These are phyloP conservation scores for Trametes sanguinea DNA, from an alignment of 768 basidiomycete species.

Conservation along the genomic window DNA sequence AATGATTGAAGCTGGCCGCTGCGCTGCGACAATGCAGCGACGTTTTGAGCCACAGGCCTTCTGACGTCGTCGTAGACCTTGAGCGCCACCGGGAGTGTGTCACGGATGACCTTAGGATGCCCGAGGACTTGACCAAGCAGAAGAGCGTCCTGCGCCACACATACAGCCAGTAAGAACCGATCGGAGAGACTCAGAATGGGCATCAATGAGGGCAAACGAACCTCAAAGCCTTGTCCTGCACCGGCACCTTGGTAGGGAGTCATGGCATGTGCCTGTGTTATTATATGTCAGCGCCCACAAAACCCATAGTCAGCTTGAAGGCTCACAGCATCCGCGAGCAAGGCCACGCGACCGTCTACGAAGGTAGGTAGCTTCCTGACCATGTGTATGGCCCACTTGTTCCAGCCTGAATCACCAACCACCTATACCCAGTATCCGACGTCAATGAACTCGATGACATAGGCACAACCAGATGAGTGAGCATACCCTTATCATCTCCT, in stretches of 20 bases:
- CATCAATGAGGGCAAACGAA: background rate
- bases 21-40: constrained; percentile 15
- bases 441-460: no score
- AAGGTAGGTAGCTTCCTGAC: constrained; percentile 44
- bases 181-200: background rate
- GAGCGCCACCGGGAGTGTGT: constrained; percentile 31
- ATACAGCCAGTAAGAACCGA: background rate
- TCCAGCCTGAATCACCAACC: constrained; percentile 34
- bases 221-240: constrained; percentile 24
- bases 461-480: no score
- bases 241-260: constrained; percentile 18
- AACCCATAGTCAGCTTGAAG: background rate
- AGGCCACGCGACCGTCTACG: constrained; percentile 41
- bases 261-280: constrained; percentile 20
- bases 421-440: background rate
- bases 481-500: background rate
- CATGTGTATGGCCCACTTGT: constrained; percentile 46
- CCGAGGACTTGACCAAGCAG: constrained; percentile 34
- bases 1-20: constrained; percentile 31
- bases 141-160: constrained; percentile 28
- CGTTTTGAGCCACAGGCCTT: constrained; percentile 32
- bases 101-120: constrained; percentile 24
- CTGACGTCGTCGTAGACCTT: constrained; percentile 35
- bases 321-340: constrained; percentile 53
- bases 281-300: background rate